phyloP scores from a whole-genome alignment of 192 early-diverging fungal genomes.

The Coemansia sp. region DNA sequence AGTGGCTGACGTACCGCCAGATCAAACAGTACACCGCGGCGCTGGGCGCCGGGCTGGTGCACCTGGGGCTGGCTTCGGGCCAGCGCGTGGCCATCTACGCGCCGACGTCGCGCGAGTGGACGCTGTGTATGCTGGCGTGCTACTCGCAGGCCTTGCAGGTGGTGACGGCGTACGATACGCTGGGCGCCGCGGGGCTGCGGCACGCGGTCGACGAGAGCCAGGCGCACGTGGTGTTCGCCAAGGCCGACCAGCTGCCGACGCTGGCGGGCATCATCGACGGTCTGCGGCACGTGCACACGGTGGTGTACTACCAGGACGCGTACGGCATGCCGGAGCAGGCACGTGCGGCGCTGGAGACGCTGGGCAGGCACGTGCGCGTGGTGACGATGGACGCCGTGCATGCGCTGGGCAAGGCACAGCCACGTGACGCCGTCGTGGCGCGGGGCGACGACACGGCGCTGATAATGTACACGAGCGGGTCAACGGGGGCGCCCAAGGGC shows the following conservation, averaged over 20 bases:
- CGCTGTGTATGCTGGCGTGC: conserved; percentile 41
- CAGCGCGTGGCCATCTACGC: conserved; percentile 65
- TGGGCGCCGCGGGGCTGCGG: conserved; percentile 78
- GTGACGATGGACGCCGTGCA: conserved; percentile 65
- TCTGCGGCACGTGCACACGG: conserved; percentile 41
- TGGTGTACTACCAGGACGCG: conserved; percentile 57
- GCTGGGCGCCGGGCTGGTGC: conserved; percentile 70
- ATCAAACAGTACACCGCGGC: conserved; percentile 53
- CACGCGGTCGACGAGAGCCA: conserved; percentile 85
- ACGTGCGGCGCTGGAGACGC: conserved; percentile 47
- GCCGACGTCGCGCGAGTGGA: conserved; percentile 59
- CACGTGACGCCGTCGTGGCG: conserved; percentile 64
- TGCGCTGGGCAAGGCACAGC: conserved; percentile 62
- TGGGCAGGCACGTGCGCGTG: conserved; percentile 47
- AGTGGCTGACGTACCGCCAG: conserved; percentile 79
- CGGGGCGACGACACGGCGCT: conserved; percentile 66
- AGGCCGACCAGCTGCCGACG: conserved; percentile 52
- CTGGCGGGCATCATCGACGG: conserved; percentile 7
- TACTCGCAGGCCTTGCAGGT: conserved; percentile 72
- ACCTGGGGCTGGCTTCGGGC: conserved; percentile 57
- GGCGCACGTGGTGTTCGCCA: conserved; percentile 61
- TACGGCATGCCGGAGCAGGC: conserved; percentile 43
- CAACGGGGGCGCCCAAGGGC: conserved; percentile 93
- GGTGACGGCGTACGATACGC: conserved; percentile 80
- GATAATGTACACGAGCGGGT: conserved; percentile 92